A percentile compares a stretch with the other conserved stretches of the same genome.
Evolutionary conservation across 345 rosid genomes (phyloP).

Genomic region (Populus davidiana): DNA sequence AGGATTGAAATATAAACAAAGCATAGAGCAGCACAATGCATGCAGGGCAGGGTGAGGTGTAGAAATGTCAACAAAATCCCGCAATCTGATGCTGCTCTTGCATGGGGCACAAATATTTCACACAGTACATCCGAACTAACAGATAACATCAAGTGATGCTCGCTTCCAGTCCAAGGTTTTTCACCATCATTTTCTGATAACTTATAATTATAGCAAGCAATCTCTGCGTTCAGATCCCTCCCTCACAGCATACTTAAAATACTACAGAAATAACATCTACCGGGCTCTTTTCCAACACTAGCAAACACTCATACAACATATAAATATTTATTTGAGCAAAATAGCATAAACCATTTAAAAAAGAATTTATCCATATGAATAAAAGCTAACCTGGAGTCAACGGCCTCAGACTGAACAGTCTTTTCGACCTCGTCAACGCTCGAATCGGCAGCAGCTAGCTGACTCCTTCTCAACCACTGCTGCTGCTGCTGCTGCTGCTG

Average conservation of each 20-base stretch:
- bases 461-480: slow-evolving; percentile 68
- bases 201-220: neutral
- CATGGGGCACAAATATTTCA: neutral
- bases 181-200: neutral
- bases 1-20: neutral
- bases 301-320: neutral
- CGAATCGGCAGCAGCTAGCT: slow-evolving; percentile 36
- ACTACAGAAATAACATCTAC: neutral
- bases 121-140: too few species aligned
- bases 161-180: neutral
- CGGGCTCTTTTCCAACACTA: neutral
- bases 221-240: neutral
- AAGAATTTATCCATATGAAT: neutral
- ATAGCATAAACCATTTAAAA: neutral
- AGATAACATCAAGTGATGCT: neutral
- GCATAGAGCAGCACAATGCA: neutral
- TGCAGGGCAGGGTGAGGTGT: neutral
- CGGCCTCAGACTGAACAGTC: slow-evolving; percentile 77
- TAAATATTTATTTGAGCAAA: neutral
- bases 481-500: slow-evolving; percentile 48
- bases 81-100: neutral
- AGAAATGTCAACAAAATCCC: neutral
- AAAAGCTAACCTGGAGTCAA: slow-evolving; percentile 60
- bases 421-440: slow-evolving; percentile 64
- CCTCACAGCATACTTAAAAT: neutral